Percentiles rank a stretch among this genome's conserved stretches.
These are phyloP conservation scores for Echinochloa phyllopogon DNA, from an alignment of 176 grass and related monocot genomes.

Conservation along the genomic window DNA sequence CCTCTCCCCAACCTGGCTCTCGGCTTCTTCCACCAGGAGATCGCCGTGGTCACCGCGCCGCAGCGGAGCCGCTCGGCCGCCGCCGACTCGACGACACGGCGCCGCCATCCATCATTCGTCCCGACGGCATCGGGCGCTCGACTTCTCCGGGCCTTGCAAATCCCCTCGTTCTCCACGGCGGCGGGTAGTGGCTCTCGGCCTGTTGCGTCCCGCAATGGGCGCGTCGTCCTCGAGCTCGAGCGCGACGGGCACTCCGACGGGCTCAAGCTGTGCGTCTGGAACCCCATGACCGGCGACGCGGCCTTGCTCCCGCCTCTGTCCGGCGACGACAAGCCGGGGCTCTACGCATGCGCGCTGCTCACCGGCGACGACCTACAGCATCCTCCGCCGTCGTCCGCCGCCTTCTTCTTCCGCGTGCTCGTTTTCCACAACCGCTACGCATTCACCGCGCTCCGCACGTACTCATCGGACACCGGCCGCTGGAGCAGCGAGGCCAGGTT, in stretches of 20 bases:
- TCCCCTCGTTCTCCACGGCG: no score
- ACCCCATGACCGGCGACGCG: not conserved
- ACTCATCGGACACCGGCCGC: constrained; percentile 28
- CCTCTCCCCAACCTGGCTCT: no score
- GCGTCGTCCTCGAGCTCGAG: not conserved
- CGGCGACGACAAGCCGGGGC: not conserved
- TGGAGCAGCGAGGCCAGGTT: no score
- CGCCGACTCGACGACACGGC: no score
- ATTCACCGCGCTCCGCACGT: constrained; percentile 1
- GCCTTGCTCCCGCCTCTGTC: not conserved
- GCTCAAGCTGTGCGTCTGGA: not conserved
- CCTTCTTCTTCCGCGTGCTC: constrained; percentile 10
- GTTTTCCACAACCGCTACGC: constrained; percentile 14
- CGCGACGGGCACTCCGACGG: not conserved
- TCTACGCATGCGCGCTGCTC: no score
- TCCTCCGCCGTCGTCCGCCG: no score
- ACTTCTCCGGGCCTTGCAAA: not conserved
- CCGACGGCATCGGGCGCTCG: constrained; percentile 36
- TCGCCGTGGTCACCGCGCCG: no score
- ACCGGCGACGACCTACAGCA: no score
- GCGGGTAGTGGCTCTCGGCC: not conserved
- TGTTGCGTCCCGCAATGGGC: not conserved
- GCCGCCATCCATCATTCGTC: no score
- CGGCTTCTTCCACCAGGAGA: no score
- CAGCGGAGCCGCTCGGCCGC: no score